Evolutionary conservation across 2,329 filamentous ascomycete genomes (phyloP).

Genomic region (Exophiala oligosperma): DNA sequence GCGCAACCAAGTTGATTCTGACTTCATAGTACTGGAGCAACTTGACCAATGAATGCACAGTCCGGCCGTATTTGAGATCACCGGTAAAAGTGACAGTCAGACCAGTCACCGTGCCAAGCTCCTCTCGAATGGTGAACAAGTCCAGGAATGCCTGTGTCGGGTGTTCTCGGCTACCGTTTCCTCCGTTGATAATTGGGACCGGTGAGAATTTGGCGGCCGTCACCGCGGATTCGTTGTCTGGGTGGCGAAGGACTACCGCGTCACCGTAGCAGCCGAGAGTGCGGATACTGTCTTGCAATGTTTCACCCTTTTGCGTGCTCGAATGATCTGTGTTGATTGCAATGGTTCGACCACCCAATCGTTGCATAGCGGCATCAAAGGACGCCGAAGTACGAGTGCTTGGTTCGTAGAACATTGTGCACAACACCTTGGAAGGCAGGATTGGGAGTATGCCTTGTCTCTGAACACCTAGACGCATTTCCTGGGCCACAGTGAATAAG

Average conservation of each 20-base stretch:
- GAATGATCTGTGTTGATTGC: constrained; percentile 80
- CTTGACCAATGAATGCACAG: constrained; percentile 93
- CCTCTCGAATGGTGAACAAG: constrained; percentile 97
- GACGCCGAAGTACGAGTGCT: constrained; percentile 94
- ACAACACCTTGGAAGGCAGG: constrained; percentile 81
- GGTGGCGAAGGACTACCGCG: constrained; percentile 93
- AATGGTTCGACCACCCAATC: constrained; percentile 84
- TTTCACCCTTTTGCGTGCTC: constrained; percentile 91
- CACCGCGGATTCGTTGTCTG: constrained; percentile 75
- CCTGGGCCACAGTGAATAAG: constrained; percentile 93
- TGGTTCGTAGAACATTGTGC: constrained; percentile 96
- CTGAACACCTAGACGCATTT: constrained; percentile 95
- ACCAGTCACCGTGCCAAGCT: constrained; percentile 91
- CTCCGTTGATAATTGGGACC: constrained; percentile 94
- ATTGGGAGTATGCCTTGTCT: constrained; percentile 85
- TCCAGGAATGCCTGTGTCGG: constrained; percentile 97
- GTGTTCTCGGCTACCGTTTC: constrained; percentile 94
- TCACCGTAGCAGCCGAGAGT: constrained; percentile 94
- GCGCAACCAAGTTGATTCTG: constrained; percentile 86
- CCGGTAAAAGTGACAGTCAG: constrained; percentile 95
- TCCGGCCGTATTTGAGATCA: constrained; percentile 88
- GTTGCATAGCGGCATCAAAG: constrained; percentile 98
- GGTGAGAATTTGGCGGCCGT: constrained; percentile 83
- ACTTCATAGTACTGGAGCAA: constrained; percentile 95
- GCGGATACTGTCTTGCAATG: constrained; percentile 87